Evolutionary conservation across 2,329 filamentous ascomycete species (phyloP).

Genomic region (Fusarium sororula): DNA sequence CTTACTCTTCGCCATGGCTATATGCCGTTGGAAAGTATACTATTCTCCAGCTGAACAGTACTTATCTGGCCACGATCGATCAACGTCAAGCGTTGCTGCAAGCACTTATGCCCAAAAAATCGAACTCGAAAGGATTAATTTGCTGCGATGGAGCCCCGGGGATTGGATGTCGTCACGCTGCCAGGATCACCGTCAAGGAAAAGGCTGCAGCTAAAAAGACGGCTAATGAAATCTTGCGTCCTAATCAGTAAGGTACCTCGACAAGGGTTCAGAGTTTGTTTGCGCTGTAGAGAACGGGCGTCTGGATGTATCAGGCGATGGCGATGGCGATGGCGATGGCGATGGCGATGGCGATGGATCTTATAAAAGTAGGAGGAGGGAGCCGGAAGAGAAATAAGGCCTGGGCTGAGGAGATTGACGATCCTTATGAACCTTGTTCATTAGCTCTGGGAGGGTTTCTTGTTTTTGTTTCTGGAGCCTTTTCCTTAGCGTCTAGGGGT

Average conservation of each 20-base stretch:
- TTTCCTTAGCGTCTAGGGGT: slow-evolving; percentile 27
- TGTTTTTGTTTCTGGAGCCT: slow-evolving; percentile 33
- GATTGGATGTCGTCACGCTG: slow-evolving; percentile 32
- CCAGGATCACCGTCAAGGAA: slow-evolving; percentile 25
- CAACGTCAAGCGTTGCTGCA: not conserved
- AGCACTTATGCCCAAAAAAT: not conserved
- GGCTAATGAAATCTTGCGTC: slow-evolving; percentile 24
- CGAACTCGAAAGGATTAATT: slow-evolving; percentile 10
- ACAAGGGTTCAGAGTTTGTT: not conserved
- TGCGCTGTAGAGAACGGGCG: not conserved
- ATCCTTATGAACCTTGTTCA: slow-evolving; percentile 24
- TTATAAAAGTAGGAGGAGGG: not conserved
- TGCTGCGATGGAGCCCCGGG: not conserved
- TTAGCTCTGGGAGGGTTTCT: slow-evolving; percentile 21
- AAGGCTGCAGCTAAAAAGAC: slow-evolving; percentile 23
- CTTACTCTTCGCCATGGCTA: slow-evolving; percentile 40
- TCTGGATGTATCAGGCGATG: not conserved
- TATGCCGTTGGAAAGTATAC: not conserved
- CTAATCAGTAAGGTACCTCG: not conserved
- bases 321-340: not conserved
- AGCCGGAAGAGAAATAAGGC: not conserved
- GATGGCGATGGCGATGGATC: not conserved
- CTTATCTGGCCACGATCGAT: not conserved
- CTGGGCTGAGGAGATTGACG: slow-evolving; percentile 16
- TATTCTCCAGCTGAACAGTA: not conserved